Percentiles rank a stretch among this genome's conserved stretches.
These are phyloP conservation scores for Turnera subulata DNA, from an alignment of 345 rosid genomes.

Conservation along the genomic window DNA sequence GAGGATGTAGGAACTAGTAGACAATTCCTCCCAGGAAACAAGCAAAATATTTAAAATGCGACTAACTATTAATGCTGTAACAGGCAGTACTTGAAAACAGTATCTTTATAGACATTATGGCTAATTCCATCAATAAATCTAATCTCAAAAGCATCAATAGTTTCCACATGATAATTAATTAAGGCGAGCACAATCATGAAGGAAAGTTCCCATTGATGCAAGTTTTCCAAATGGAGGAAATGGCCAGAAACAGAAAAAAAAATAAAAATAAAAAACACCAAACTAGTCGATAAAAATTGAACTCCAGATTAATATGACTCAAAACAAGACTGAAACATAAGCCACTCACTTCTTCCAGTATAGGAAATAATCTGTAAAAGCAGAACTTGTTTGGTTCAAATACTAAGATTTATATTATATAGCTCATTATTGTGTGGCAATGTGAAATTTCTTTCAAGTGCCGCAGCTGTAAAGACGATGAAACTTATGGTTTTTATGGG, in stretches of 20 bases:
- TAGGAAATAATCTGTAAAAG: too few species aligned
- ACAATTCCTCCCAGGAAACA: constrained; percentile 14
- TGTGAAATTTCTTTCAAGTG: too few species aligned
- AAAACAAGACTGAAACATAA: background rate
- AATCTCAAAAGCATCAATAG: background rate
- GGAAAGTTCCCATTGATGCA: background rate
- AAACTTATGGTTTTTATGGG: background rate
- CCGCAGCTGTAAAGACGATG: background rate
- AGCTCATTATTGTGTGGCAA: too few species aligned
- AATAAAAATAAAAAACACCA: too few species aligned
- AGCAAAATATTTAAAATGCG: constrained; percentile 13
- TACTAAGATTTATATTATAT: too few species aligned
- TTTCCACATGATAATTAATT: background rate
- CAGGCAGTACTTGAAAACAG: constrained; percentile 17
- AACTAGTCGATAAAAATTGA: too few species aligned
- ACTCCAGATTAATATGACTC: too few species aligned
- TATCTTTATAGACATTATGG: constrained; percentile 10
- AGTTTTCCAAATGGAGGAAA: background rate
- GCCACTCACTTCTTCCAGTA: too few species aligned
- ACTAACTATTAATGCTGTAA: constrained; percentile 13
- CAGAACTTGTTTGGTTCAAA: too few species aligned
- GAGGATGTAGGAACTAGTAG: constrained; percentile 17
- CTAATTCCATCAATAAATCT: constrained; percentile 9
- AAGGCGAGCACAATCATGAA: background rate
- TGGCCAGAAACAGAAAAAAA: background rate